A percentile compares a stretch with the other conserved stretches of the same genome.
These are phyloP conservation scores for Penicillium ochrochloron DNA, from an alignment of 495 filamentous ascomycete genomes.

Conservation along the genomic window DNA sequence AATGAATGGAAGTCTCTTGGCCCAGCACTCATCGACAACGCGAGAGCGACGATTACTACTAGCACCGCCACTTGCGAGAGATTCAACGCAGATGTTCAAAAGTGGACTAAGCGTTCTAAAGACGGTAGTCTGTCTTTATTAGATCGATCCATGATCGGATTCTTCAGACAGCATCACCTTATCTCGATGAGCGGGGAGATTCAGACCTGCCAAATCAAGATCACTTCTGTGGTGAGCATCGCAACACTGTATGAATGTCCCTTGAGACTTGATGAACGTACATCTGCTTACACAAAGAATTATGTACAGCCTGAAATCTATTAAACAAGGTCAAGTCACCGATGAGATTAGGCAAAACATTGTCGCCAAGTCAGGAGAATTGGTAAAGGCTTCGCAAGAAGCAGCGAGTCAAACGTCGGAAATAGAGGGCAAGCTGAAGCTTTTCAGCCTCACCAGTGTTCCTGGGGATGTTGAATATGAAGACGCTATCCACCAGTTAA, in stretches of 20 bases:
- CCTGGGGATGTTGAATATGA: not conserved
- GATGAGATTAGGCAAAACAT: not conserved
- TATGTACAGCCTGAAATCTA: not conserved
- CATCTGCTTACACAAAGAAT: not conserved
- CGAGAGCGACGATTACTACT: slow-evolving; percentile 33
- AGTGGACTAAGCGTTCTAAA: slow-evolving; percentile 21
- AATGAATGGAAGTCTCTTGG: slow-evolving; percentile 42
- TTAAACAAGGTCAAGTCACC: not conserved
- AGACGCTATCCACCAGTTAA: not conserved
- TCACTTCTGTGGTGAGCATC: slow-evolving; percentile 9
- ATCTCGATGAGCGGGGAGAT: slow-evolving; percentile 18
- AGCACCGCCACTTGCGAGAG: slow-evolving; percentile 37
- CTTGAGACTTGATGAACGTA: not conserved
- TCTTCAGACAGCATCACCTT: slow-evolving; percentile 14
- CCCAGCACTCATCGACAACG: slow-evolving; percentile 32
- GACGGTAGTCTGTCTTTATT: slow-evolving; percentile 8
- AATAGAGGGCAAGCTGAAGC: not conserved
- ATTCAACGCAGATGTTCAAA: slow-evolving; percentile 17
- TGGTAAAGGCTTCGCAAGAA: not conserved
- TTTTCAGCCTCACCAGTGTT: not conserved
- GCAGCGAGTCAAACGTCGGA: not conserved
- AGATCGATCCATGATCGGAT: slow-evolving; percentile 19
- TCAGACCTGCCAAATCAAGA: slow-evolving; percentile 17
- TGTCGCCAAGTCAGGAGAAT: not conserved
- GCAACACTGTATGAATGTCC: slow-evolving; percentile 1